Evolutionary conservation across 2,329 filamentous ascomycete genomes (phyloP).

Genomic region (Calonectria pteridis): DNA sequence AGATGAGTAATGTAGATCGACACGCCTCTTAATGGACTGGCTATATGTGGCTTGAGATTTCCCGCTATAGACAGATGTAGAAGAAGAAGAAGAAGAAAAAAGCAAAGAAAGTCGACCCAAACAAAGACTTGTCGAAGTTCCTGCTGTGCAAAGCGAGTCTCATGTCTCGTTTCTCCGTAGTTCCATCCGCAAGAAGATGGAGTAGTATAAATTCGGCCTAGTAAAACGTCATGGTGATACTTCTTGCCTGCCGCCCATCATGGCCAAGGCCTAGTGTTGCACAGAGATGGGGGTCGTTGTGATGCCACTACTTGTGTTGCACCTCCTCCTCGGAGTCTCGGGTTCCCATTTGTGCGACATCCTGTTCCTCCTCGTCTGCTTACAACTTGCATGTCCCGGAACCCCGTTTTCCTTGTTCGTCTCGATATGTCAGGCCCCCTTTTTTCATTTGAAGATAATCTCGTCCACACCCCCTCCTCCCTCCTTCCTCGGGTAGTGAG

Average conservation of each 20-base stretch:
- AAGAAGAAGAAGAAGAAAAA: not conserved
- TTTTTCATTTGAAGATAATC: not conserved
- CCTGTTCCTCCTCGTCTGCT: not conserved
- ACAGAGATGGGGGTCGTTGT: not conserved
- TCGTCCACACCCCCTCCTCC: not conserved
- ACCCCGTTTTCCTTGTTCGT: no score
- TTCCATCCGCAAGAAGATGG: no score
- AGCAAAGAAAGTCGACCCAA: not conserved
- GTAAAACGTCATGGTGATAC: not conserved
- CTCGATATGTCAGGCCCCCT: not conserved
- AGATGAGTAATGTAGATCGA: not conserved
- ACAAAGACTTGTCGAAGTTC: not conserved
- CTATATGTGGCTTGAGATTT: not conserved
- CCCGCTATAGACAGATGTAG: not conserved
- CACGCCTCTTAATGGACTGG: not conserved
- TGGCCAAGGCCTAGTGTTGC: not conserved
- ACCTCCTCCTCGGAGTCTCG: not conserved
- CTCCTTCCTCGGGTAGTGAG: not conserved
- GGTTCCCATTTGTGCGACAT: not conserved
- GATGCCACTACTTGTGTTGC: not conserved
- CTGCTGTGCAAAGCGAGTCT: no score
- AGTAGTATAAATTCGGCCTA: not conserved
- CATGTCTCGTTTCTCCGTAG: no score
- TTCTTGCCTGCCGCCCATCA: not conserved
- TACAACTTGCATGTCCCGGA: no score